Conservation (phyloP, 2,329 filamentous ascomycete species). For the Arthrocladium fulminans region DNA sequence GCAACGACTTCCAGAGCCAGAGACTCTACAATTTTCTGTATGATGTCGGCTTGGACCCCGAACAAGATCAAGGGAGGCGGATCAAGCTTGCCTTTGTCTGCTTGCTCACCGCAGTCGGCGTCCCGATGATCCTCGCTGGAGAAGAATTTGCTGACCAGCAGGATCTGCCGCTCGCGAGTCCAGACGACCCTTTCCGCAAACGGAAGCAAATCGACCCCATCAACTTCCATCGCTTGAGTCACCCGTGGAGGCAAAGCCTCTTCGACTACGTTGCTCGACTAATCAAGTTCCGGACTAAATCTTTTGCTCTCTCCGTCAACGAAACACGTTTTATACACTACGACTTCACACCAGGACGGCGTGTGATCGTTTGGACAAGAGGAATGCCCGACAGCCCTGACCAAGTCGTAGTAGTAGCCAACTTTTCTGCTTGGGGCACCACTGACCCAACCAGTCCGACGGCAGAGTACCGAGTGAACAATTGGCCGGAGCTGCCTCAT, state of each 20-base stretch:
- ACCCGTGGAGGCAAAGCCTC: background rate
- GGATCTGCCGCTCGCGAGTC: background rate
- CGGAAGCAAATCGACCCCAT: conserved; percentile 4
- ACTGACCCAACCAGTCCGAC: too few relatives aligned
- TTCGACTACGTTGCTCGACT: conserved; percentile 2
- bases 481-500: background rate
- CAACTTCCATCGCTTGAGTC: background rate
- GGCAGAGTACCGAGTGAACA: background rate
- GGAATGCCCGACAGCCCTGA: background rate
- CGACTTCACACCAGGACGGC: background rate
- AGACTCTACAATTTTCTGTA: conserved; percentile 1
- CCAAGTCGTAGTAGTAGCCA: background rate
- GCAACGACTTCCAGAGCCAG: background rate
- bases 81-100: conserved; percentile 1
- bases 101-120: conserved; percentile 1
- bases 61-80: background rate
- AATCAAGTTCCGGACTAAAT: background rate
- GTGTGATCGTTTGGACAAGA: background rate
- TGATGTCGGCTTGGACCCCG: background rate
- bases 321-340: conserved; percentile 1
- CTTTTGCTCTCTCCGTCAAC: background rate
- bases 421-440: background rate
- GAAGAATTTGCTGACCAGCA: conserved; percentile 2
- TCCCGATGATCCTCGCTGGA: conserved; percentile 3
- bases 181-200: too few relatives aligned